Base-by-base conservation (phyloP, 164 flowering plant genomes). In the Saururus chinensis region DNA sequence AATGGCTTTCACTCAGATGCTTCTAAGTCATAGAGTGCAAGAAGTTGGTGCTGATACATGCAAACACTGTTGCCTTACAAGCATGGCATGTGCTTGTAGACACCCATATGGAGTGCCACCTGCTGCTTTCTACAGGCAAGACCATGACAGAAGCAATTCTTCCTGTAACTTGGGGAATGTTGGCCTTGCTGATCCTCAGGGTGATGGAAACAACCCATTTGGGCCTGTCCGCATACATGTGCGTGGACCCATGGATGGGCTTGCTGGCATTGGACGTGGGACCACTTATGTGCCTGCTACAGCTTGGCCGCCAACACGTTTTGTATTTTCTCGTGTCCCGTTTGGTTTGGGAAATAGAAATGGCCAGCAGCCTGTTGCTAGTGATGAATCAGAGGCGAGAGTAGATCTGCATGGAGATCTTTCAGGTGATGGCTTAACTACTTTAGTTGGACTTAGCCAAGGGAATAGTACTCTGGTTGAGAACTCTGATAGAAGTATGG, bases 191-290 rank as follows among this genome's bases (percentile, higher is more conserved):
- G 89, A 80, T 60, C 70, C 82, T 73, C 89, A 78, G 66, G 82
- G 84, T 62, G 91, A 82, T 65, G 87, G 79, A 68, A 87, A 69
- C 76, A 84, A 86, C 57, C 73, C 68, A 14, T 82, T 80, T 72
- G 81, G 95, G 70, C 92, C 96, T 48, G 99, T 89, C 1, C 74
- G 96, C 51, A 82, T 89, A 59, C 93, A 95, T 73, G 96, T 87
- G 35, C 79, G 96, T 67, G 97, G 92, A 0, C 84, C 93, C 19
- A 77, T 76, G 64, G 99, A 95, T 74, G 99, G 99, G 57, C 89
- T 95, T 70, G 97, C 97, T 59, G 99, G 93, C 60, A 84, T 95
- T 74, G 99, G 99, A 25, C 91, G 92, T 63, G 99, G 96, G 56
- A 68, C 80, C 45, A 81, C 92, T 64, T 81, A 79, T 71, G 90